Evolutionary conservation across 1,284 basidiomycete genomes (phyloP), one percentile per base, ranked within the genome.

Genomic region (Ustilago crameri): DNA sequence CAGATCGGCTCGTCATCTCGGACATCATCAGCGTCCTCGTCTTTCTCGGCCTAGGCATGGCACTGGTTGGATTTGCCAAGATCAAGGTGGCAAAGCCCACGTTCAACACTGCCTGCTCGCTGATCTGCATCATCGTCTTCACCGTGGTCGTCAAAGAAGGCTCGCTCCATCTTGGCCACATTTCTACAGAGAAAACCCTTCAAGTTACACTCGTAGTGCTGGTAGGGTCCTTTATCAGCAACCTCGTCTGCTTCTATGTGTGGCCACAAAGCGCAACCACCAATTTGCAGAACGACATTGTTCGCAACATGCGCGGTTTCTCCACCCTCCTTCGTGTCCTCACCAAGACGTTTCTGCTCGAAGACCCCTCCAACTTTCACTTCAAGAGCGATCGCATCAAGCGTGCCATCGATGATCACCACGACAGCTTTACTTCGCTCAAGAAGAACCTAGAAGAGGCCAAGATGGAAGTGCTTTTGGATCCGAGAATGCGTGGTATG

Each of bases 41-140:
- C 18, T 87, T 95, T 23, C 57, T 89, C 9, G 94, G 92, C 1
- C 74, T 92, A 1, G 90, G 90, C 22, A 92, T 95, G 88, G 90
- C 90, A 34, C 81, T 87, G 0, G 84, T 96, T 22, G 93, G 93
- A 0, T 97, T 90, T 88, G 89, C 90, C 85, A 94, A 96, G 84
- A 87, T 93, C 5, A 93, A 91, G 89, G 92, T 97, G 85, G 88
- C 86, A 9, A 95, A 91, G 80, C 91, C 93, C 0, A 90, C 90
- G 17, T 97, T 95, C 83, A 94, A 93, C 77, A 91, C 93, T n/a
- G 93, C 92, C 89, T 82, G 78, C 37, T 74, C 75, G 44, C 67
- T 76, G 41, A 68, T 75, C 38, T 63, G 66, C 26, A 78, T 82
- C 52, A 70, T 81, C 37, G 48, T 69, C 40, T 75, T 72, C 34